Base-by-base conservation (phyloP, 176 grass and related monocot genomes). In the Musa beccarii region DNA sequence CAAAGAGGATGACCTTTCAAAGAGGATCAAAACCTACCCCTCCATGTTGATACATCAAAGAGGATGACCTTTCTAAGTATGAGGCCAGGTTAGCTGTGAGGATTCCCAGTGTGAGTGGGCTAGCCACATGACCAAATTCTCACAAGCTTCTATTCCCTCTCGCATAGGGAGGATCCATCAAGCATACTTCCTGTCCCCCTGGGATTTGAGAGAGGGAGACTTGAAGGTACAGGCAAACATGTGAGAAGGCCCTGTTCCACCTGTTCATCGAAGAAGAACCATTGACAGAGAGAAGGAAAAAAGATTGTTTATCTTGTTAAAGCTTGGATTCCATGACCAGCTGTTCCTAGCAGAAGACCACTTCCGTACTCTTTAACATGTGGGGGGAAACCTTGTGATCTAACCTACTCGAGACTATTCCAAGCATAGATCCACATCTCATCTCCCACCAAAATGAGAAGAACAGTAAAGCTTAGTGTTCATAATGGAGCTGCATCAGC, bases 121-220 rank as follows among this genome's bases (percentile, higher is more conserved):
- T 16, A 49, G 4, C 59, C 74, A 76, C 74, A 64, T 76, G 74
- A 43, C 16, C 57, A 15, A 52, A 20, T 68, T 65, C 56, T 83
- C 57, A 19, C 23, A 70, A 68, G 77, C 51, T 69, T 79, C 77
- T 70, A 69, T 69, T 77, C 59, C 21, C 15, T 15, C 57, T 43
- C 5, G 11, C 51, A 66, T 78, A 34, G 76, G 76, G 49, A 68
- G 49, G 68, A 78, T 19, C 26, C 7, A 63, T 76, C 56, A 76
- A n/a, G 22, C 15, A 76, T 63, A 49, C 56, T 20, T 21, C 62
- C 9, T 79, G 77, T 79, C 77, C 52, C 77, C 63, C 51, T 17
- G 57, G 9, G 10, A 59, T 12, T 12, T 15, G 55, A 59, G 54
- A 59, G 12, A 43, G 9, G 50, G 10, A 51, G 9, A 11, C 2